These are phyloP conservation scores for Stagonosporopsis cucurbitacearum DNA, from an alignment of 2,329 filamentous ascomycete genomes.

Conservation along the genomic window DNA sequence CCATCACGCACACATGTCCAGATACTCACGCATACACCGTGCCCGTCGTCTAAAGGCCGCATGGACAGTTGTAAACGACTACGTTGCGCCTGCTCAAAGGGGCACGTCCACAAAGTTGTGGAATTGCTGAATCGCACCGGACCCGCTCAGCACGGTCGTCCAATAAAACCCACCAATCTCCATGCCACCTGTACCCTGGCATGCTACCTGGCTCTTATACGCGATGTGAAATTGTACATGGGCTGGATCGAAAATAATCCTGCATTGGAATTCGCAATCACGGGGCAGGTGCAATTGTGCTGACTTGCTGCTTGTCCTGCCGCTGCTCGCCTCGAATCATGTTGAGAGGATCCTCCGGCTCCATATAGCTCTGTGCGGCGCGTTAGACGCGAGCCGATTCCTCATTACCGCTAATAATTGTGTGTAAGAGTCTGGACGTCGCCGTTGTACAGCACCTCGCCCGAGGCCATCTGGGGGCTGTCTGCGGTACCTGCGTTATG, in stretches of 20 bases:
- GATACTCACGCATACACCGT: neutral
- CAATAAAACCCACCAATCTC: neutral
- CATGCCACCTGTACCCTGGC: neutral
- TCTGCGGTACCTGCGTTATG: neutral
- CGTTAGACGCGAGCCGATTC: neutral
- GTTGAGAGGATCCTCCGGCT: neutral
- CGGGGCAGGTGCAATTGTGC: neutral
- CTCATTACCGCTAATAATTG: neutral
- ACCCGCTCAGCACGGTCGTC: neutral
- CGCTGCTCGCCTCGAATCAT: neutral
- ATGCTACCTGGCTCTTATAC: neutral
- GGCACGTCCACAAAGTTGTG: neutral
- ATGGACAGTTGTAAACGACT: neutral
- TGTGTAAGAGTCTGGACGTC: neutral
- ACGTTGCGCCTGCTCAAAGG: neutral
- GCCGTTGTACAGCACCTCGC: neutral
- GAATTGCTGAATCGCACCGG: neutral
- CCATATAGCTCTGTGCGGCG: neutral
- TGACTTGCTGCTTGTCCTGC: neutral
- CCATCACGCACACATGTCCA: neutral
- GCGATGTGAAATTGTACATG: neutral
- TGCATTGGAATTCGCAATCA: neutral
- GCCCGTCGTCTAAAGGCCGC: neutral
- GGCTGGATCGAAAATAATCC: neutral
- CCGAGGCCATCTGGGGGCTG: neutral